These are phyloP conservation scores for Cladosporium sp. DNA, from an alignment of 2,329 filamentous ascomycete genomes.

Conservation along the genomic window DNA sequence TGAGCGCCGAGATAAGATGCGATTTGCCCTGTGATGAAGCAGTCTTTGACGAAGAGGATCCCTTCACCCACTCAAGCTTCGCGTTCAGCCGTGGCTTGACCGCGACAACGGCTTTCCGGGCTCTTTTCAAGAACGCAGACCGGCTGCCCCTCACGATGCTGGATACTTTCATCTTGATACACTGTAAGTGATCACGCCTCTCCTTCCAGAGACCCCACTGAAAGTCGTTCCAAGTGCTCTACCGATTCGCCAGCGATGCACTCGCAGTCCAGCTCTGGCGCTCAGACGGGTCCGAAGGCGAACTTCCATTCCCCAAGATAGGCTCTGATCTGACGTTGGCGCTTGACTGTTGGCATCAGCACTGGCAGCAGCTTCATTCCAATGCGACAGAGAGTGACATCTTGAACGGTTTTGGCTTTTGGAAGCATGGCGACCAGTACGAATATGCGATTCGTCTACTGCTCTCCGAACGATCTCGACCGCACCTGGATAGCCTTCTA, in stretches of 20 bases:
- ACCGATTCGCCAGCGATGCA: neutral
- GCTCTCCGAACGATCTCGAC: neutral
- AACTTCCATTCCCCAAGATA: neutral
- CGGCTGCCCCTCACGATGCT: constrained; percentile 19
- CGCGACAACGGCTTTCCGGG: constrained; percentile 14
- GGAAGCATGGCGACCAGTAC: constrained; percentile 22
- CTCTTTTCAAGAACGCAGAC: constrained; percentile 2
- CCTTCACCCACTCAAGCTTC: constrained; percentile 20
- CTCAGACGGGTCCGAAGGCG: neutral
- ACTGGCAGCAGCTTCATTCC: constrained; percentile 16
- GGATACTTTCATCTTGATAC: constrained; percentile 24
- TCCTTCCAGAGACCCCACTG: neutral
- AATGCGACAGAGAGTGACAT: constrained; percentile 2
- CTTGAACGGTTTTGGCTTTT: constrained; percentile 21
- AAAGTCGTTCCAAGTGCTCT: neutral
- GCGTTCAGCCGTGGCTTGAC: constrained; percentile 15
- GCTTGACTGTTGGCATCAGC: constrained; percentile 21
- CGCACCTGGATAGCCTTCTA: neutral
- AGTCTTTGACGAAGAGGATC: constrained; percentile 20
- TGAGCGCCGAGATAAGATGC: constrained; percentile 15
- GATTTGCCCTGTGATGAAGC: constrained; percentile 20
- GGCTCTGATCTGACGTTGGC: neutral
- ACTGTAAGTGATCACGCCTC: neutral
- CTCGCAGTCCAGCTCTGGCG: neutral
- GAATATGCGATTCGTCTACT: constrained; percentile 21